These are phyloP conservation scores for Clohesyomyces aquaticus DNA, from an alignment of 495 filamentous ascomycete genomes.

Conservation along the genomic window DNA sequence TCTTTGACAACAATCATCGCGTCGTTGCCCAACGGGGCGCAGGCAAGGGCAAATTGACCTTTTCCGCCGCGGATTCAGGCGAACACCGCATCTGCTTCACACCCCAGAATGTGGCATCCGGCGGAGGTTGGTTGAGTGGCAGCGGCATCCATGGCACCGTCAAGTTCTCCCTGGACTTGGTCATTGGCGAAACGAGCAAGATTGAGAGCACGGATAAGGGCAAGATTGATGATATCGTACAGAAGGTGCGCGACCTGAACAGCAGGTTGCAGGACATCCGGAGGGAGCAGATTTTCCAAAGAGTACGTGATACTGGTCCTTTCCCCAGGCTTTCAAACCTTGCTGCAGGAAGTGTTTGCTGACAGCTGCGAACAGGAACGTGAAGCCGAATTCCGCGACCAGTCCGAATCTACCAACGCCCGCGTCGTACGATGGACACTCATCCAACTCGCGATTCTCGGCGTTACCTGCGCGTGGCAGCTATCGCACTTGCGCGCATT, in stretches of 20 bases:
- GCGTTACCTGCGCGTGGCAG: slow-evolving; percentile 94
- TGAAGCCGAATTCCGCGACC: slow-evolving; percentile 96
- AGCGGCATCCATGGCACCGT: slow-evolving; percentile 69
- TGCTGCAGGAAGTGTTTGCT: background rate
- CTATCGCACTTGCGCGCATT: slow-evolving; percentile 91
- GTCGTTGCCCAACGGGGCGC: slow-evolving; percentile 84
- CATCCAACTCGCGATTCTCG: slow-evolving; percentile 86
- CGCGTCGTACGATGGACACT: slow-evolving; percentile 93
- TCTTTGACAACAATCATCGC: slow-evolving; percentile 97
- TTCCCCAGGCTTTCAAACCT: background rate
- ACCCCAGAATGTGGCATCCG: slow-evolving; percentile 65
- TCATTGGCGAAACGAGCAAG: slow-evolving; percentile 91
- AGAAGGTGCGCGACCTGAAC: slow-evolving; percentile 89
- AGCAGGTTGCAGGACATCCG: slow-evolving; percentile 84
- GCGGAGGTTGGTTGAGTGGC: slow-evolving; percentile 70
- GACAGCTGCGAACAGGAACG: slow-evolving; percentile 68
- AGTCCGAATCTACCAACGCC: slow-evolving; percentile 90
- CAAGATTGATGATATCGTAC: slow-evolving; percentile 88
- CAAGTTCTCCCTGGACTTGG: slow-evolving; percentile 84
- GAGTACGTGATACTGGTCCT: slow-evolving; percentile 61
- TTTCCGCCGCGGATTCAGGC: slow-evolving; percentile 90
- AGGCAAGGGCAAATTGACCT: slow-evolving; percentile 84
- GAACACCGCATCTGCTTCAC: slow-evolving; percentile 95
- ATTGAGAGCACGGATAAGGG: slow-evolving; percentile 94
- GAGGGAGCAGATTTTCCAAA: slow-evolving; percentile 93